phyloP scores from a whole-genome alignment of 1,284 basidiomycete species.

The Xerocomus amazonicus region DNA sequence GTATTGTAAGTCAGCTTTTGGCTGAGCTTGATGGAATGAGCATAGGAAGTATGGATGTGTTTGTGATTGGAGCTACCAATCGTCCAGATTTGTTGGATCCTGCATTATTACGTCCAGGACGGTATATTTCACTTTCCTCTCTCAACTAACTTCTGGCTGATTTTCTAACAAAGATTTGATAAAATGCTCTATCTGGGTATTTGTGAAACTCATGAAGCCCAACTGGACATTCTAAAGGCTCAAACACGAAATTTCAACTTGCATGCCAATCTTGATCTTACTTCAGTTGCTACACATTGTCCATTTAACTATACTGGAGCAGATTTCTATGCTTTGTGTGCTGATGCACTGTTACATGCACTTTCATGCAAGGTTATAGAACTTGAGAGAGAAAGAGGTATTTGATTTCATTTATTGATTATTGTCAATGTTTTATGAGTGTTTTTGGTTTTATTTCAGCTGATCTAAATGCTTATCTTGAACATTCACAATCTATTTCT shows the following conservation, averaged over 20 bases:
- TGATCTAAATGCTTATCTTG: constrained; percentile 44
- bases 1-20: constrained; percentile 94
- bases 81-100: constrained; percentile 94
- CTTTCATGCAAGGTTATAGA: constrained; percentile 87
- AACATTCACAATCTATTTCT: constrained; percentile 69
- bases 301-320: constrained; percentile 96
- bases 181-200: constrained; percentile 95
- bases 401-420: constrained; percentile 2
- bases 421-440: neutral
- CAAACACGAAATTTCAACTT: constrained; percentile 92
- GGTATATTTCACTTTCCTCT: constrained; percentile 43
- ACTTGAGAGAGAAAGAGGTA: constrained; percentile 72
- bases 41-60: constrained; percentile 67
- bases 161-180: constrained; percentile 70
- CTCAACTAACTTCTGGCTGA: neutral
- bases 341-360: constrained; percentile 93
- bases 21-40: constrained; percentile 95
- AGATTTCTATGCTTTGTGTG: constrained; percentile 97
- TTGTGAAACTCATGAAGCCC: constrained; percentile 84
- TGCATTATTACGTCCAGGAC: constrained; percentile 88
- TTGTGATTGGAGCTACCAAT: constrained; percentile 98
- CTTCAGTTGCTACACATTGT: constrained; percentile 68
- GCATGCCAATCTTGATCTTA: constrained; percentile 66
- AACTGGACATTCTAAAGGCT: constrained; percentile 85
- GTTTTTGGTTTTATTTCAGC: constrained; percentile 33